Base-by-base conservation (phyloP, 495 filamentous ascomycete species). In the Cryomyces antarcticus region DNA sequence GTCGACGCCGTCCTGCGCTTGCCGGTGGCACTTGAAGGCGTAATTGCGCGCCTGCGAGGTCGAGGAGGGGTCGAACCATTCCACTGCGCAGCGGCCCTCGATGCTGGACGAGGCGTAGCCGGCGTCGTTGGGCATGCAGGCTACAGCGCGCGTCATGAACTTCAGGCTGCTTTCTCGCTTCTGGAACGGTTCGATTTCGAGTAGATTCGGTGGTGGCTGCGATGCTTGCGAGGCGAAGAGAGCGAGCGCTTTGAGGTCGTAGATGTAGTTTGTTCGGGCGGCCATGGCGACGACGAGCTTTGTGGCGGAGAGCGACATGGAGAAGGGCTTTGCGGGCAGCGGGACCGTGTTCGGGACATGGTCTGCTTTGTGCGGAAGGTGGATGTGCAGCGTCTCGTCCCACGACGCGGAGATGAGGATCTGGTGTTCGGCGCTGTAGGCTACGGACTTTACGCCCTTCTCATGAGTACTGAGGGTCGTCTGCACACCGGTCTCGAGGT, bases 11-110 rank as follows among this genome's bases (percentile, higher is more conserved):
- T 65, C 70, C 2, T 61, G 41, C 11, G 52, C 41, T 58, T 89
- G 80, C 7, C 89, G 76, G 61, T 97, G 89, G 61, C 89, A 97
- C 57, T 97, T 97, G 69, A 97, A 97, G 7, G 89, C 89, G 65
- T 95, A 97, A 53, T 94, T 96, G 44, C 87, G 69, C 12, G 79
- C 78, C 59, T 95, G 84, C 4, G 81, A 85, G 53, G 81, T 76
- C 30, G 74, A 65, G 6, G 73, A 79, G 9, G 87, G 78, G 54
- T 95, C 89, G 62, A 96, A 95, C 82, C 87, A 96, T 55, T 97
- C 89, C 1, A 97, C 89, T 0, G 85, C 88, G 0, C 95, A 81
- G 49, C 89, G 73, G 10, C 89, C 89, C 54, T 97, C 89, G 56
- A 97, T 95, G 47, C 73, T 80, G 13, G 72, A 77, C 0, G 75